These are phyloP conservation scores for Pseudovirgaria hyperparasitica DNA, from an alignment of 2,329 filamentous ascomycete genomes.

Conservation along the genomic window DNA sequence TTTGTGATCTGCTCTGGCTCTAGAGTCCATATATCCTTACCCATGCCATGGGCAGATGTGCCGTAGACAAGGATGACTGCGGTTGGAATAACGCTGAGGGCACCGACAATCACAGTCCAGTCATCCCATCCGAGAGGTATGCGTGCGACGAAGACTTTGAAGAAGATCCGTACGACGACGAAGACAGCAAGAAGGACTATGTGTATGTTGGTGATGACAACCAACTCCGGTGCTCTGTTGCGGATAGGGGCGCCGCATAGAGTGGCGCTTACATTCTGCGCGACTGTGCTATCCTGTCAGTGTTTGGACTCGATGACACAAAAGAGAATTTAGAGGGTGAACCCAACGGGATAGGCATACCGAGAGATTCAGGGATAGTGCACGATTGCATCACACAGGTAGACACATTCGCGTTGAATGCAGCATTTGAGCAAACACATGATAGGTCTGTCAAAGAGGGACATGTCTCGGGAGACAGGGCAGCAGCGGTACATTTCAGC, in stretches of 20 bases:
- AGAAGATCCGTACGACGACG: slow-evolving; percentile 23
- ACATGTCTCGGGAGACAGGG: too few species aligned
- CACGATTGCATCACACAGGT: too few species aligned
- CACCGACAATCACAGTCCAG: slow-evolving; percentile 12
- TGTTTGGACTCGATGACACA: background rate
- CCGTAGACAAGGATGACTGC: slow-evolving; percentile 14
- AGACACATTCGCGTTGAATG: too few species aligned
- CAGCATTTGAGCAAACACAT: too few species aligned
- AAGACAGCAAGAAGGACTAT: slow-evolving; percentile 21
- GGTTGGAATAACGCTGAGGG: slow-evolving; percentile 13
- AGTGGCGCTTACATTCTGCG: slow-evolving; percentile 29
- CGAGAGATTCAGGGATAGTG: too few species aligned
- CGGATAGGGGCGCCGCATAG: slow-evolving; percentile 26
- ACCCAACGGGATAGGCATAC: background rate
- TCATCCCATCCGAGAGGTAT: slow-evolving; percentile 28
- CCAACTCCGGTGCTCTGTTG: slow-evolving; percentile 19
- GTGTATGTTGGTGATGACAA: slow-evolving; percentile 20
- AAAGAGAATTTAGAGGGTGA: slow-evolving; percentile 2
- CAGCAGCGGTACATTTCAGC: too few species aligned
- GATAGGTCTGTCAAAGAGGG: too few species aligned
- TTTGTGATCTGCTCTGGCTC: slow-evolving; percentile 27
- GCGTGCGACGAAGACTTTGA: slow-evolving; percentile 22
- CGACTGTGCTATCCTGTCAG: slow-evolving; percentile 13
- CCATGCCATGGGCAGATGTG: slow-evolving; percentile 27
- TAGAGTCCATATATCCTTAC: slow-evolving; percentile 40